Conservation (phyloP, 176 grass and related monocot genomes). For the Triticum aestivum region DNA sequence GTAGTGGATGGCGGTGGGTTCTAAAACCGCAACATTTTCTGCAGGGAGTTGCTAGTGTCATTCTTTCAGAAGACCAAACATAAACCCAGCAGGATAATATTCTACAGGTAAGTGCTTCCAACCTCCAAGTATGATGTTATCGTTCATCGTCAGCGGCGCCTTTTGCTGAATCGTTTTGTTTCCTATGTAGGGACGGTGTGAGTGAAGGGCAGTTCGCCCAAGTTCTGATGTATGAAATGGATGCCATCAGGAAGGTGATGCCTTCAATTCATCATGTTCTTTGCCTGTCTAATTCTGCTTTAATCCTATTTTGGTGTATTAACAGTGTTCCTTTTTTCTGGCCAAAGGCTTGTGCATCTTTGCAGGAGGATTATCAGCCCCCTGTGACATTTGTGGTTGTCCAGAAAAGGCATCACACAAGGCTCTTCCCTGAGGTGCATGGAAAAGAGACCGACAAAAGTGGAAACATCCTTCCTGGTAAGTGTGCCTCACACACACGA, state of each 20-base stretch:
- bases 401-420: slow-evolving; percentile 90
- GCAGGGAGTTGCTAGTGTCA: slow-evolving; percentile 49
- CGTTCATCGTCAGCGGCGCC: background rate
- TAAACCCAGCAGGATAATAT: slow-evolving; percentile 71
- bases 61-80: slow-evolving; percentile 24
- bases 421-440: slow-evolving; percentile 67
- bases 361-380: slow-evolving; percentile 42
- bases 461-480: slow-evolving; percentile 77
- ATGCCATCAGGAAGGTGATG: slow-evolving; percentile 60
- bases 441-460: slow-evolving; percentile 49
- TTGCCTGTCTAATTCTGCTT: background rate
- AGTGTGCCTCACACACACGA: background rate
- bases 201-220: slow-evolving; percentile 79
- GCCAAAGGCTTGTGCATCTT: slow-evolving; percentile 59
- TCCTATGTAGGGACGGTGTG: slow-evolving; percentile 55
- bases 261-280: background rate
- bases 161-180: background rate
- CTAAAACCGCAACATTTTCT: slow-evolving; percentile 27
- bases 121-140: background rate
- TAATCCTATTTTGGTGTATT: background rate
- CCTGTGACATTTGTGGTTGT: slow-evolving; percentile 77
- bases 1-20: background rate
- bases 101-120: slow-evolving; percentile 61
- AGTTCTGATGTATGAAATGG: slow-evolving; percentile 60
- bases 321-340: slow-evolving; percentile 17